Conservation (phyloP, 805 yeast species). For the Saturnispora hagleri region DNA sequence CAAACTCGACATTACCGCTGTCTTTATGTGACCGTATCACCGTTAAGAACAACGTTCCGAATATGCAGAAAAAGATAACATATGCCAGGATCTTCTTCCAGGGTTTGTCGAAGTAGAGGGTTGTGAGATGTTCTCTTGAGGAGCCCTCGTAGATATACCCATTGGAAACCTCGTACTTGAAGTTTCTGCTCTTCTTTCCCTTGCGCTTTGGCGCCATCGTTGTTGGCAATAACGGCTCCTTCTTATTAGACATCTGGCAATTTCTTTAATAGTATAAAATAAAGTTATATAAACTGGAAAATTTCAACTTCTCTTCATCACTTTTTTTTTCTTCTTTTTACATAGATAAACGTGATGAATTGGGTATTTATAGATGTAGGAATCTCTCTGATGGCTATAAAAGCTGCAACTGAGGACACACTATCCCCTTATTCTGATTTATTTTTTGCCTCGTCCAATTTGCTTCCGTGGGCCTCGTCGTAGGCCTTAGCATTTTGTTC, state of each 20-base stretch:
- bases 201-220: constrained; percentile 4
- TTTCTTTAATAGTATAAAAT: neutral
- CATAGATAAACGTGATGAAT: constrained; percentile 1
- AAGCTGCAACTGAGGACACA: neutral
- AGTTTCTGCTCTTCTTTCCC: neutral
- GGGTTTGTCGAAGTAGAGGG: constrained; percentile 4
- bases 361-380: constrained; percentile 3
- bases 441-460: neutral
- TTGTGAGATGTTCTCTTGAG: neutral
- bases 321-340: neutral
- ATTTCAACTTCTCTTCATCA: neutral
- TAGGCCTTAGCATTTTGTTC: constrained; percentile 19
- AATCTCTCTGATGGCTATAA: constrained; percentile 2
- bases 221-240: neutral
- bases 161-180: constrained; percentile 3
- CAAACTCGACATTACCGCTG: constrained; percentile 4
- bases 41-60: constrained; percentile 8
- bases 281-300: neutral
- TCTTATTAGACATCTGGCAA: neutral
- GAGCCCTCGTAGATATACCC: constrained; percentile 2
- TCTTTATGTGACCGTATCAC: constrained; percentile 6
- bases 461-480: constrained; percentile 6
- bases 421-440: constrained; percentile 1
- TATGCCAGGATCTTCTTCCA: constrained; percentile 10
- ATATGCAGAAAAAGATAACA: constrained; percentile 8